Percentiles rank a stretch among this genome's conserved stretches.
Evolutionary conservation across 2,329 filamentous ascomycete species (phyloP).

Genomic region (Ascochyta pisi): DNA sequence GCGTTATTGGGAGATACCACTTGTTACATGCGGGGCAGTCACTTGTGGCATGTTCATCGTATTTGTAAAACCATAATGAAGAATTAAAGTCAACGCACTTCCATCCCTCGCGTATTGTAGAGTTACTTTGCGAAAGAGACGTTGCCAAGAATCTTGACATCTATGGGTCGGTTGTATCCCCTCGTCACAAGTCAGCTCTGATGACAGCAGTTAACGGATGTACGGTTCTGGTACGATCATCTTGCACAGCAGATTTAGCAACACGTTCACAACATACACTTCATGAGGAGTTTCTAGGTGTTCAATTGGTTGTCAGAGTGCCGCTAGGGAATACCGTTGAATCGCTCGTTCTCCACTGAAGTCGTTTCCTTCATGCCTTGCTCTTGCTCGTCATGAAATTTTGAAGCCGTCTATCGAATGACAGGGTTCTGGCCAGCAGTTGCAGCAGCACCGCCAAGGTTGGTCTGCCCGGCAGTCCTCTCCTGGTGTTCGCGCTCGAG

Average conservation of each 20-base stretch:
- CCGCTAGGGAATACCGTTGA: not conserved
- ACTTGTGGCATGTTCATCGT: not conserved
- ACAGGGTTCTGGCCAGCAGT: constrained; percentile 20
- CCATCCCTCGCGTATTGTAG: too few species aligned
- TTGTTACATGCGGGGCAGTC: not conserved
- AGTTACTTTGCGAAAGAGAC: not conserved
- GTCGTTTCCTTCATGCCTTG: not conserved
- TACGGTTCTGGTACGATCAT: constrained; percentile 28
- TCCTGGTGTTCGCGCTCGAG: constrained; percentile 35
- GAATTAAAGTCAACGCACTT: not conserved
- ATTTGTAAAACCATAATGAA: not conserved
- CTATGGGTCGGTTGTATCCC: constrained; percentile 37
- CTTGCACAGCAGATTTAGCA: constrained; percentile 8
- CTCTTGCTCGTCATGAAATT: constrained; percentile 10
- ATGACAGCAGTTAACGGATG: constrained; percentile 2
- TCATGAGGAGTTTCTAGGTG: constrained; percentile 1
- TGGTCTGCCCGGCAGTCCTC: constrained; percentile 24
- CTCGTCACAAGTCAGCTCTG: not conserved
- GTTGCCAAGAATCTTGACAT: constrained; percentile 29
- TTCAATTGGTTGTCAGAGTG: constrained; percentile 9
- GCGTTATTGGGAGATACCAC: not conserved
- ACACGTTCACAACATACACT: constrained; percentile 5
- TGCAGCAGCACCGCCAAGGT: constrained; percentile 6
- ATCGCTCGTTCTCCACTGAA: constrained; percentile 5
- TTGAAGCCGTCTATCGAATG: constrained; percentile 7